Evolutionary conservation across 768 basidiomycete genomes (phyloP).

Genomic region (Serendipita sp.): DNA sequence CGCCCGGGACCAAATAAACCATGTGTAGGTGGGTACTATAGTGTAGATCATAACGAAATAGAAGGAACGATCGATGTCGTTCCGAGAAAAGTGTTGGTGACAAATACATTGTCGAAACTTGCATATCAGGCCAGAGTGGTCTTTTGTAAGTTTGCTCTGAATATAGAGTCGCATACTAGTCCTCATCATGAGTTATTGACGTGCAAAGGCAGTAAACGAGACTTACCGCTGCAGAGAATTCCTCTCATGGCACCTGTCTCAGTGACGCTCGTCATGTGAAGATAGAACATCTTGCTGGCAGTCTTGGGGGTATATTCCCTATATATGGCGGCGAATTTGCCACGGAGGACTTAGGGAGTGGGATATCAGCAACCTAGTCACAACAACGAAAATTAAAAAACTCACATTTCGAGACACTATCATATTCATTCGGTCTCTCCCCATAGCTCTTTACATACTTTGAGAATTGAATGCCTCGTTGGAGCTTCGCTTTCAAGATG

Average conservation of each 20-base stretch:
- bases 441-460: constrained; percentile 61
- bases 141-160: not conserved
- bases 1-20: too few relatives aligned
- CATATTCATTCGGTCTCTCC: constrained; percentile 51
- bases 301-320: constrained; percentile 45
- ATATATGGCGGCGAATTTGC: constrained; percentile 57
- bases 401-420: constrained; percentile 50
- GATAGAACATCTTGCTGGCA: not conserved
- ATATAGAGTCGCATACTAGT: not conserved
- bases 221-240: not conserved
- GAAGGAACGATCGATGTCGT: too few relatives aligned
- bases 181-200: not conserved
- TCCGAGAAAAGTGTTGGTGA: too few relatives aligned
- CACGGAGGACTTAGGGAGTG: constrained; percentile 41
- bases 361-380: not conserved
- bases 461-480: constrained; percentile 42
- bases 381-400: not conserved
- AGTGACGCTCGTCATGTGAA: constrained; percentile 1
- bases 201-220: too few relatives aligned
- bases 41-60: not conserved
- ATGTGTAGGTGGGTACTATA: too few relatives aligned
- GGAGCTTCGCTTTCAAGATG: constrained; percentile 49
- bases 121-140: not conserved
- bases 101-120: not conserved
- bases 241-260: not conserved